Base-by-base conservation (phyloP, 768 basidiomycete genomes). In the Tylopilus cervinicoccineus region DNA sequence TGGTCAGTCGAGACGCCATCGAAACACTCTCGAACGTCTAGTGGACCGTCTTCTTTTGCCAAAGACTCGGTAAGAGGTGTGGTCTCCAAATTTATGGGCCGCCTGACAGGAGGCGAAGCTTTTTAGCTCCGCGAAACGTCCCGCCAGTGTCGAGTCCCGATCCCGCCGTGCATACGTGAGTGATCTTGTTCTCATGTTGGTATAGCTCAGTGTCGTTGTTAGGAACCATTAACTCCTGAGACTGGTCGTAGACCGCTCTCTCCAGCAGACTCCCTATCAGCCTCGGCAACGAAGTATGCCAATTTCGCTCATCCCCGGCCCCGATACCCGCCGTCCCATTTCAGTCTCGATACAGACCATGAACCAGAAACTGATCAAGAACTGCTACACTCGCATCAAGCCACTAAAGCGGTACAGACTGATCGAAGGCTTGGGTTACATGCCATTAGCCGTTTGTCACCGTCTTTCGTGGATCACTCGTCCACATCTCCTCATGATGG, bases 331-430 rank as follows among this genome's bases (percentile, higher is more conserved):
- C 33, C 50, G 12, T 64, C 61, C 14, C 55, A 60, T 37, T 38
- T 53, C 32, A 69, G 52, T 55, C 71, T 75, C 47, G 78, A 82
- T 31, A 74, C n/a, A 74, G 82, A 42, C 61, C 66, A 70, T 31
- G 71, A 70, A 32, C 68, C 64, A 19, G 68, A 68, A 56, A 70
- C 17, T 61, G 70, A 50, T 54, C 68, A 22, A 67, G 48, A 41
- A 10, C 24, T 60, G 7, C 26, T 65, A 38, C 55, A 45, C 11
- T 14, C 73, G 50, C 73, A 72, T 55, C 82, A 79, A 20, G 76
- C 79, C 3, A 83, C 82, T 23, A 75, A 79, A 37, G 83, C 77
- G 12, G 76, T 86, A 7, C 90, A 91, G 60, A 89, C 87, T 1
- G 86, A 89, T 37, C 58, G 57, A 23, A 68, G 57, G 44, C 52